Evolutionary conservation across 2,329 filamentous ascomycete species (phyloP), one percentile per base, ranked within the genome.

Genomic region (Aurifilum marmelostoma): DNA sequence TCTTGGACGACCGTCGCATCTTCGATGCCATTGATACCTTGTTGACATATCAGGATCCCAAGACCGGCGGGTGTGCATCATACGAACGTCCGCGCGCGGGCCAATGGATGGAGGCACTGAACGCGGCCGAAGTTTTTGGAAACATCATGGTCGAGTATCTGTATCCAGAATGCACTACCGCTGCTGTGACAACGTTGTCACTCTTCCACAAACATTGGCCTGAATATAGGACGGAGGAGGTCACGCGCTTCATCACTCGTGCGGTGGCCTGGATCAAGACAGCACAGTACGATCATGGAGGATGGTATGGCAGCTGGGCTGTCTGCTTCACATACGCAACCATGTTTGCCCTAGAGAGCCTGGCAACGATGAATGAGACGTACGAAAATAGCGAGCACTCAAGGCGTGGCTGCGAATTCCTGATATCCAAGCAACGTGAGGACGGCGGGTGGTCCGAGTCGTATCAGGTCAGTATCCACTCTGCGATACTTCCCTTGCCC

Each of bases 111-210:
- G 96, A 99, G 79, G 85, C 90, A 78, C 87, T 99, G 58, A 99
- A 99, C 76, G 95, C 95, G 0, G 96, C 96, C 1, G 96, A 99
- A 78, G 94, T 99, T 0, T 99, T 99, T 79, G 94, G 93, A 18
- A 88, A 90, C 27, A 99, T 99, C 81, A 99, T 99, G 96, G 91
- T 99, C 66, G 95, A 98, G 77, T 99, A 99, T 78, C 93, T 97
- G 78, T 98, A 99, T 76, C 94, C 95, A 0, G 96, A 99, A 79
- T 99, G 96, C 83, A 99, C 96, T 0, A 98, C 96, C 2, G 94
- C 96, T 0, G 93, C 94, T 39, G 92, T 99, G 3, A 97, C 93
- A 1, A 94, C 92, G 0, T 84, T 99, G 27, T 91, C 91, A 5
- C 84, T 95, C 1, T 98, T 98, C 83, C 87, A 88, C 73, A 86